Percentiles rank a stretch among this genome's conserved stretches.
Evolutionary conservation across 169 alveolate species (phyloP).

Genomic region (Babesia gibsoni): DNA sequence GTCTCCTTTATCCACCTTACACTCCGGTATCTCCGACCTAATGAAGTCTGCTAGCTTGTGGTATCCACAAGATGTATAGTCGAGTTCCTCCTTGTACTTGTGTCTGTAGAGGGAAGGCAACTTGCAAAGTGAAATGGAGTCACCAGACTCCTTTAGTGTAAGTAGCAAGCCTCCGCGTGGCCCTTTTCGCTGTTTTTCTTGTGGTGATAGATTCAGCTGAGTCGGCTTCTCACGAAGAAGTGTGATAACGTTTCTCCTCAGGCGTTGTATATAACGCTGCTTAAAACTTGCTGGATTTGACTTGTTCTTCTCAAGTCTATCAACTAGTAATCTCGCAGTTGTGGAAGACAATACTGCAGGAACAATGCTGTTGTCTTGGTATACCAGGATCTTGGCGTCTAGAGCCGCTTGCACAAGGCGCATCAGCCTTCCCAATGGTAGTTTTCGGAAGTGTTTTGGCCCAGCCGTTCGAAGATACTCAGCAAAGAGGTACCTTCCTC

Average conservation of each 20-base stretch:
- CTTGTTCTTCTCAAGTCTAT: not conserved
- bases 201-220: not conserved
- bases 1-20: constrained; percentile 25
- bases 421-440: constrained; percentile 66
- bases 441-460: constrained; percentile 61
- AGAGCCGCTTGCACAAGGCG: constrained; percentile 65
- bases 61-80: constrained; percentile 63
- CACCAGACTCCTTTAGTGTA: not conserved
- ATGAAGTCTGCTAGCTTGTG: constrained; percentile 69
- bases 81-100: constrained; percentile 54
- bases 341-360: constrained; percentile 67
- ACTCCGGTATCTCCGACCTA: constrained; percentile 55
- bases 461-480: constrained; percentile 66
- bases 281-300: not conserved
- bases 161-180: not conserved
- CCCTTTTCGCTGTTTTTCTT: not conserved
- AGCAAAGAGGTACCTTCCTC: constrained; percentile 73
- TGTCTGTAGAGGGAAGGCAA: constrained; percentile 65
- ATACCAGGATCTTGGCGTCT: constrained; percentile 62
- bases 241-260: constrained; percentile 7
- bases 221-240: not conserved
- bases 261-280: not conserved
- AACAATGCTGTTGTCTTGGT: constrained; percentile 61
- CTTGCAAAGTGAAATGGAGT: constrained; percentile 28
- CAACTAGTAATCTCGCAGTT: constrained; percentile 13